phyloP scores from a whole-genome alignment of 163 green algal species.

The Coccomyxa subellipsoidea region DNA sequence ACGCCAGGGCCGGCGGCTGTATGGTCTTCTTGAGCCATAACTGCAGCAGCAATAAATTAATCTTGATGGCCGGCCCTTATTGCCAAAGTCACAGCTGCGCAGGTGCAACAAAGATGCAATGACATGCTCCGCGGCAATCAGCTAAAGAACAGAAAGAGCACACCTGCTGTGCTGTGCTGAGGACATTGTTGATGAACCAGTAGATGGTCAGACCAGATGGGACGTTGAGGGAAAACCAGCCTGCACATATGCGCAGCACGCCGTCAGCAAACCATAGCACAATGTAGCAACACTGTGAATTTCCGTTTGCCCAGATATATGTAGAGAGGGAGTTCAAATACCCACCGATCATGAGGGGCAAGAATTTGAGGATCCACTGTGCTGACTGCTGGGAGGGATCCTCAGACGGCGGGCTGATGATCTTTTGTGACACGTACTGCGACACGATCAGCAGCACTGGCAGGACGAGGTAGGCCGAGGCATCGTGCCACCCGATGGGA shows the following conservation, averaged over 20 bases:
- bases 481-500: constrained; percentile 84
- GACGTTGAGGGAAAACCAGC: constrained; percentile 93
- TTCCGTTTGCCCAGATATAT: background rate
- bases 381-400: constrained; percentile 46
- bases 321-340: background rate
- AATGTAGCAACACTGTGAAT: background rate
- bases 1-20: background rate
- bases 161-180: constrained; percentile 87
- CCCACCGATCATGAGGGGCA: constrained; percentile 91
- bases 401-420: constrained; percentile 40
- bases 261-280: background rate
- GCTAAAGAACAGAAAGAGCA: background rate
- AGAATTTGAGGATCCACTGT: constrained; percentile 90
- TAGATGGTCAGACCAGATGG: constrained; percentile 94
- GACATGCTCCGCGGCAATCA: too few relatives aligned
- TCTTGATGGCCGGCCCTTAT: too few relatives aligned
- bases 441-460: constrained; percentile 83
- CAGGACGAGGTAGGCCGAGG: constrained; percentile 86
- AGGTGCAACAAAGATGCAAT: too few relatives aligned
- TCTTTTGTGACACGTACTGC: constrained; percentile 63
- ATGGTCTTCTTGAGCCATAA: constrained; percentile 21
- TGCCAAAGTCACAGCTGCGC: too few relatives aligned
- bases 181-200: constrained; percentile 97
- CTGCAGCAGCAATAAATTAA: background rate
- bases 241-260: background rate